phyloP scores from a whole-genome alignment of 2,329 filamentous ascomycete genomes.

The Alternaria angustiovoidea region DNA sequence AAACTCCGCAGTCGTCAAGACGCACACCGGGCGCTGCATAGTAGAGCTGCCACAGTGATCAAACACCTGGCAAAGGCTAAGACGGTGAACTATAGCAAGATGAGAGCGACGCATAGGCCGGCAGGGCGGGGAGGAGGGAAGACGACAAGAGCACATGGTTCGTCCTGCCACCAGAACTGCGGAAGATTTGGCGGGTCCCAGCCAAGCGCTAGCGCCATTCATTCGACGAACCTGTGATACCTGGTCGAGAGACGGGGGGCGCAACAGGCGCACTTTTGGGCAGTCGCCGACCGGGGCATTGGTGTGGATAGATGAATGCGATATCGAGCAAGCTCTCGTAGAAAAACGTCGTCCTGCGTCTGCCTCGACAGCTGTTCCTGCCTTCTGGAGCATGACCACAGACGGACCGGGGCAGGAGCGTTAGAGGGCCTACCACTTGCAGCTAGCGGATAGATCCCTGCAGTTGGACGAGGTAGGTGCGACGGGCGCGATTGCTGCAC shows the following conservation, averaged over 20 bases:
- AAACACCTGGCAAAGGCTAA: constrained; percentile 11
- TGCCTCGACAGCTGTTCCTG: constrained; percentile 6
- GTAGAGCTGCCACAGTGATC: constrained; percentile 5
- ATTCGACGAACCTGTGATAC: constrained; percentile 11
- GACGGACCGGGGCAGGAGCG: constrained; percentile 6
- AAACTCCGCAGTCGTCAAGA: constrained; percentile 4
- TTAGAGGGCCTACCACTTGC: constrained; percentile 5
- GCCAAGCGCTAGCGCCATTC: constrained; percentile 12
- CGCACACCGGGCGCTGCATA: constrained; percentile 1
- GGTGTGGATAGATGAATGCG: not conserved
- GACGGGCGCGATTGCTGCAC: constrained; percentile 14
- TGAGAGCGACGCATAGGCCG: constrained; percentile 5
- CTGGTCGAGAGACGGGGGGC: constrained; percentile 1
- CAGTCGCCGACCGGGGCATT: not conserved
- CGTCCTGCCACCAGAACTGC: constrained; percentile 7
- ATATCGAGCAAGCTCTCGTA: not conserved
- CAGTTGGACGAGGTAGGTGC: constrained; percentile 10
- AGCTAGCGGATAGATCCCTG: constrained; percentile 14
- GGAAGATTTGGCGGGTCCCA: constrained; percentile 15
- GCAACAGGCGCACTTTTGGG: not conserved
- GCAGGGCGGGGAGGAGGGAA: constrained; percentile 2
- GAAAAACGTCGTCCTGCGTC: not conserved
- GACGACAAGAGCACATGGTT: constrained; percentile 7
- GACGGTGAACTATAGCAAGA: constrained; percentile 4
- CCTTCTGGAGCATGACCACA: constrained; percentile 3